A percentile compares a stretch with the other conserved stretches of the same genome.
Evolutionary conservation across 1,284 basidiomycete genomes (phyloP).

Genomic region (Pseudozyma thailandica): DNA sequence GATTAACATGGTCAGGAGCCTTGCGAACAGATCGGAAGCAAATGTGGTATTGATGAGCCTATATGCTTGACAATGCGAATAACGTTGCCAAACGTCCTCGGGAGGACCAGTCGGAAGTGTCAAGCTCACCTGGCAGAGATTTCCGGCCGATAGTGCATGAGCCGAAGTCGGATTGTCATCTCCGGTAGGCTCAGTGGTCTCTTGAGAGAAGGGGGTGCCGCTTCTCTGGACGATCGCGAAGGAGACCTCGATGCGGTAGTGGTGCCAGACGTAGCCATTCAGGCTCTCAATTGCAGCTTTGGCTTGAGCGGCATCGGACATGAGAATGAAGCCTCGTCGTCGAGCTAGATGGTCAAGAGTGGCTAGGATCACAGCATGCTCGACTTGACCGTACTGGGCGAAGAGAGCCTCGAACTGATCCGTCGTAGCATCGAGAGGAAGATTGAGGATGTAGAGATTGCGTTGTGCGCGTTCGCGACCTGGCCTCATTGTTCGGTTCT

Average conservation of each 20-base stretch:
- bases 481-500: constrained; percentile 11
- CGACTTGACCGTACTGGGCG: constrained; percentile 52
- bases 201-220: constrained; percentile 56
- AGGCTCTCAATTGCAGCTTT: constrained; percentile 55
- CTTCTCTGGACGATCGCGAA: constrained; percentile 66
- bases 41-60: neutral
- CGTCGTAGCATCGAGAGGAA: constrained; percentile 63
- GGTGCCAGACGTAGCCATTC: constrained; percentile 60
- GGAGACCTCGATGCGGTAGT: constrained; percentile 66
- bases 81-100: too few species aligned
- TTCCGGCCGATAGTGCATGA: neutral
- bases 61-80: too few species aligned
- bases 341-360: constrained; percentile 66
- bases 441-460: constrained; percentile 66
- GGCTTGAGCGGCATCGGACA: constrained; percentile 56
- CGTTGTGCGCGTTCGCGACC: constrained; percentile 42
- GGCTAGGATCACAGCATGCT: constrained; percentile 66
- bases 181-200: neutral
- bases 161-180: neutral
- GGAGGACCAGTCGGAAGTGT: too few species aligned
- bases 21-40: too few species aligned
- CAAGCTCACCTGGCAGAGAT: constrained; percentile 14
- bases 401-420: constrained; percentile 61
- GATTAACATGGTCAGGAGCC: too few species aligned
- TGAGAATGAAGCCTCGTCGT: constrained; percentile 66